Conservation (phyloP, 1,284 basidiomycete species). For the Leccinum idahoense region DNA sequence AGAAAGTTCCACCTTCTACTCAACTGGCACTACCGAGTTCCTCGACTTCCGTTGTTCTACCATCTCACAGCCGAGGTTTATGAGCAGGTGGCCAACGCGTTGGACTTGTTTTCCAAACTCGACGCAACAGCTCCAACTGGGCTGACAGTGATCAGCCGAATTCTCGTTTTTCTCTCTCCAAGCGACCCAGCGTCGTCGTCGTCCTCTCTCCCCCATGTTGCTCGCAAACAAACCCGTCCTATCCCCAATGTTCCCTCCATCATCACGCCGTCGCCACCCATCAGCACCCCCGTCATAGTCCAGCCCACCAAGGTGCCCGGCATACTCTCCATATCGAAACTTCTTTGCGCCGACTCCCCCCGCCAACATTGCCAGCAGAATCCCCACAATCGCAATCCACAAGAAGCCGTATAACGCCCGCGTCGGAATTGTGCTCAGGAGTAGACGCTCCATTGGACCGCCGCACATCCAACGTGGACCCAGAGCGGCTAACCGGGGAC, state of each 20-base stretch:
- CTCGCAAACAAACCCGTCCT: constrained; percentile 56
- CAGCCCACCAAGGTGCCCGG: constrained; percentile 69
- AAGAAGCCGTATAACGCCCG: constrained; percentile 17
- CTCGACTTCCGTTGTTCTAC: too few species aligned
- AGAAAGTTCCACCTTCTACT: too few species aligned
- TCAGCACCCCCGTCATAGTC: constrained; percentile 65
- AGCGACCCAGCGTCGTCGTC: constrained; percentile 11
- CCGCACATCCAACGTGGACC: constrained; percentile 30
- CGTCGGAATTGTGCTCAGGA: constrained; percentile 26
- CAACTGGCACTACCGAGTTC: too few species aligned
- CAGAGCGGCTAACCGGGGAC: constrained; percentile 31
- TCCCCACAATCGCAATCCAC: constrained; percentile 30
- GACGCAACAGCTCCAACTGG: constrained; percentile 26
- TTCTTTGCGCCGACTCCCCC: constrained; percentile 33
- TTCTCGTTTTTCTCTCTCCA: constrained; percentile 28
- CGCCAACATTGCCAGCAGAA: constrained; percentile 30
- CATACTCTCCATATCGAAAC: constrained; percentile 64
- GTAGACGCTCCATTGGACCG: constrained; percentile 32
- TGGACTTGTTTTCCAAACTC: too few species aligned
- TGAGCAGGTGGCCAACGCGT: too few species aligned
- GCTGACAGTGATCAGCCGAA: constrained; percentile 30
- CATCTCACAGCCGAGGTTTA: too few species aligned
- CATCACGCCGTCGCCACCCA: constrained; percentile 54
- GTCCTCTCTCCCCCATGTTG: constrained; percentile 40
- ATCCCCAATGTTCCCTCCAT: constrained; percentile 30